Conservation (phyloP, 495 filamentous ascomycete species). For the Lasiosphaeria ovina region DNA sequence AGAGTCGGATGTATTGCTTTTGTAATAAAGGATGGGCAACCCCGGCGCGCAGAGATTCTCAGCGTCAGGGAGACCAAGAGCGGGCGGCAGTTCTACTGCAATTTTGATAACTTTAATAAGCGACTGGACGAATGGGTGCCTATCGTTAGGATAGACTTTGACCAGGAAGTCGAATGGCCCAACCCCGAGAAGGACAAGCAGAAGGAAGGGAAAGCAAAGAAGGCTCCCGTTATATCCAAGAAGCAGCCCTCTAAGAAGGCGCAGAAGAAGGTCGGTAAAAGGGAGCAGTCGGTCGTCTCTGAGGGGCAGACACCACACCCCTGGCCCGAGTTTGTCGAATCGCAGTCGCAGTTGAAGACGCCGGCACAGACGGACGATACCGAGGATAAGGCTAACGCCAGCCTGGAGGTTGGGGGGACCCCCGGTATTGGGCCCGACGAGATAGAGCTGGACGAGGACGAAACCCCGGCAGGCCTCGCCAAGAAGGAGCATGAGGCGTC, state of each 20-base stretch:
- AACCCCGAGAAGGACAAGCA: constrained; percentile 56
- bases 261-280: constrained; percentile 54
- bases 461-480: constrained; percentile 40
- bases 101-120: constrained; percentile 99
- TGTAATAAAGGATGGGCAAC: constrained; percentile 67
- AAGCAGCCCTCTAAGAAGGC: constrained; percentile 48
- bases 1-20: constrained; percentile 51
- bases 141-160: constrained; percentile 75
- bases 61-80: constrained; percentile 83
- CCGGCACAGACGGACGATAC: constrained; percentile 26
- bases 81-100: constrained; percentile 85
- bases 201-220: constrained; percentile 52
- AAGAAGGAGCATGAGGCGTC: constrained; percentile 39
- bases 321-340: constrained; percentile 40
- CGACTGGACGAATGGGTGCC: constrained; percentile 97
- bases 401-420: constrained; percentile 36
- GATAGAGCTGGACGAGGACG: constrained; percentile 47
- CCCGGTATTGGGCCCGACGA: constrained; percentile 41
- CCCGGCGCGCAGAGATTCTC: constrained; percentile 89
- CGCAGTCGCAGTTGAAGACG: constrained; percentile 32
- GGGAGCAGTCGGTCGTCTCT: constrained; percentile 47
- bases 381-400: constrained; percentile 34
- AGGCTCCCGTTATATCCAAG: constrained; percentile 40
- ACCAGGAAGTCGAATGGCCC: constrained; percentile 57
- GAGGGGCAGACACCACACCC: constrained; percentile 48